Evolutionary conservation across 345 rosid species (phyloP), one percentile per base, ranked within the genome.

Genomic region (Salix suchowensis): DNA sequence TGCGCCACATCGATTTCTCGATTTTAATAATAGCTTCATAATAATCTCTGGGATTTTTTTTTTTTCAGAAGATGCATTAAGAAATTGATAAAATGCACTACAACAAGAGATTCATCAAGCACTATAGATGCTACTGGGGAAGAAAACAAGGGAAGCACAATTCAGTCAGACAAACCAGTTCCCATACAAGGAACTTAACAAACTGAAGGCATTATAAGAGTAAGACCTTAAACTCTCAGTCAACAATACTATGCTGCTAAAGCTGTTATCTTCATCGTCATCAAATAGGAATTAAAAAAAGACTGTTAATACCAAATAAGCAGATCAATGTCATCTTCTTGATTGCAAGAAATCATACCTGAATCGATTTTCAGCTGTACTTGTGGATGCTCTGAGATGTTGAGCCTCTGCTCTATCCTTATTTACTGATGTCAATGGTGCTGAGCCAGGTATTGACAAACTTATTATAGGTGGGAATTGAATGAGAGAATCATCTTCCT

Each of bases 351-450:
- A 37, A 73, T 39, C 77, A 76, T 87, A 94, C 99, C 97, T 91
- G 86, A 87, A 90, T 44, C 97, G 97, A 78, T 80, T 86, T 84
- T 94, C 98, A 14, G 93, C 89, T 81, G 85, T 72, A 71, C 36
- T 50, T 70, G 70, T 78, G 10, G 86, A 87, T 66, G 83, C 77
- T 84, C 81, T 92, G 36, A 92, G 82, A 85, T 70, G 72, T 34
- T 48, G 65, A 66, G 85, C 83, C 77, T 82, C 88, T 65, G 48
- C 83, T 15, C 81, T 37, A 69, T 83, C 81, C 68, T 82, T 84
- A 78, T 64, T 80, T 67, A 67, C 76, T 64, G 75, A 74, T 68
- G 77, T 61, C 40, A 30, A 76, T 52, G 84, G 81, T 39, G 82
- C 88, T 28, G 88, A 85, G 68, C 80, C 83, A 73, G 82, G 83